A percentile compares a stretch with the other conserved stretches of the same genome.
Evolutionary conservation across 2,329 filamentous ascomycete genomes (phyloP).

Genomic region (Hysterium pulicare): DNA sequence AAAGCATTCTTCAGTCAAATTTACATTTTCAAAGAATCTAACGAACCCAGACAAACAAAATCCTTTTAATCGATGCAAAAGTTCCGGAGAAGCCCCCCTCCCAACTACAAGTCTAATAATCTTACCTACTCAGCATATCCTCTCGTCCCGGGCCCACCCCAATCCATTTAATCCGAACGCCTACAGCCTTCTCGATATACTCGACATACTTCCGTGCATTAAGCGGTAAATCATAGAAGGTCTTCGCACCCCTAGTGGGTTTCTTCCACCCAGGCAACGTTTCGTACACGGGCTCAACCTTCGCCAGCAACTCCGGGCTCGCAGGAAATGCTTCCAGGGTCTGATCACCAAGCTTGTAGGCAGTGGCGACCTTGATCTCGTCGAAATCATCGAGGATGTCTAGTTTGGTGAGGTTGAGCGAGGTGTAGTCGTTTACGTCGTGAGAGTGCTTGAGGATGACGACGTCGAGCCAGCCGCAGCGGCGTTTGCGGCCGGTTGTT

Average conservation of each 20-base stretch:
- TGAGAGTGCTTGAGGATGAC: constrained; percentile 66
- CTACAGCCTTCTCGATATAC: constrained; percentile 64
- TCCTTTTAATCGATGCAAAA: no score
- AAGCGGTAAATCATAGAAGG: constrained; percentile 61
- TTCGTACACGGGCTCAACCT: constrained; percentile 63
- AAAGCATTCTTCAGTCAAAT: no score
- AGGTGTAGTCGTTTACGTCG: constrained; percentile 65
- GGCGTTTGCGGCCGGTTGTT: constrained; percentile 58
- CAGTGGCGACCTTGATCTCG: constrained; percentile 70
- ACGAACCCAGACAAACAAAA: no score
- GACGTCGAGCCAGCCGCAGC: constrained; percentile 65
- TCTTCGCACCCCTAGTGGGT: constrained; percentile 58
- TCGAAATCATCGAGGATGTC: constrained; percentile 72
- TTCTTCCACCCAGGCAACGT: constrained; percentile 68
- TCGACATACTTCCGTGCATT: constrained; percentile 64
- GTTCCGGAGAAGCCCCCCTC: no score
- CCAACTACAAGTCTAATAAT: no score
- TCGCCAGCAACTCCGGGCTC: constrained; percentile 56
- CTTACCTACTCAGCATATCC: constrained; percentile 57
- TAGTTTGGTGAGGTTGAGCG: constrained; percentile 63
- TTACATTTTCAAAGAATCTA: no score
- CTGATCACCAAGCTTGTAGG: constrained; percentile 60
- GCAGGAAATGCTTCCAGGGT: constrained; percentile 63
- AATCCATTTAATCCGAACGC: constrained; percentile 62
- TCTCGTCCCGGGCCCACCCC: constrained; percentile 65